Evolutionary conservation across 2,329 filamentous ascomycete species (phyloP), one percentile per base, ranked within the genome.

Genomic region (Diplodia sapinea): DNA sequence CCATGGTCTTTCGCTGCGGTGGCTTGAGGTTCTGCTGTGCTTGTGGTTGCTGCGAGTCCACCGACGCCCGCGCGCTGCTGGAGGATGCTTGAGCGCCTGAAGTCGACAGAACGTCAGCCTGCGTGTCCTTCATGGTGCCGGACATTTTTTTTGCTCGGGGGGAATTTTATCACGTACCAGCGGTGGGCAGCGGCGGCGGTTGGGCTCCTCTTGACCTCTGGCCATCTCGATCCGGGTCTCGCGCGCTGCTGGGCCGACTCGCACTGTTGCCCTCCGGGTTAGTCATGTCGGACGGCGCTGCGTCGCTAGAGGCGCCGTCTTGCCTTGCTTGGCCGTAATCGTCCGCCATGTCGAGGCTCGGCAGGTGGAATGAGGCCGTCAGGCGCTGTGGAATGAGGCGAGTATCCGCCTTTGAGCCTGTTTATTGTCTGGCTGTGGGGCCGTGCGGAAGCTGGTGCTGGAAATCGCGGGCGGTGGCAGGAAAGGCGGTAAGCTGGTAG

Each of bases 1-100:
- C 78, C 78, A 94, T 87, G 12, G 86, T 81, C 20, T 93, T 93
- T 77, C 94, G 96, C 76, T 87, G 89, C 15, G 88, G 84, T 11
- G 66, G 66, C 31, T 67, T 67, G 43, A 63, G 59, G 15, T 29
- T 31, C 56, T 55, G 47, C 26, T 55, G 65, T 6, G 23, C 23
- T 47, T 67, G 38, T 26, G 31, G 49, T 23, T 50, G 54, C n/a
- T 50, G 54, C 33, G 47, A n/a, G 50, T 62, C 43, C 31, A 50
- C n/a, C 23, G 56, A 49, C 7, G 47, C 49, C 26, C 49, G 38
- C 17, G 65, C 20, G 47, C 13, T 52, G 55, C 54, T 61, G 4
- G 55, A 67, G n/a, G 49, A 52, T n/a, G 55, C 56, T 47, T 33
- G 49, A 47, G 56, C 43, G 23, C 36, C 49, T 65, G 59, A 2